Conservation (phyloP, 768 basidiomycete genomes). For the Russula sp. region DNA sequence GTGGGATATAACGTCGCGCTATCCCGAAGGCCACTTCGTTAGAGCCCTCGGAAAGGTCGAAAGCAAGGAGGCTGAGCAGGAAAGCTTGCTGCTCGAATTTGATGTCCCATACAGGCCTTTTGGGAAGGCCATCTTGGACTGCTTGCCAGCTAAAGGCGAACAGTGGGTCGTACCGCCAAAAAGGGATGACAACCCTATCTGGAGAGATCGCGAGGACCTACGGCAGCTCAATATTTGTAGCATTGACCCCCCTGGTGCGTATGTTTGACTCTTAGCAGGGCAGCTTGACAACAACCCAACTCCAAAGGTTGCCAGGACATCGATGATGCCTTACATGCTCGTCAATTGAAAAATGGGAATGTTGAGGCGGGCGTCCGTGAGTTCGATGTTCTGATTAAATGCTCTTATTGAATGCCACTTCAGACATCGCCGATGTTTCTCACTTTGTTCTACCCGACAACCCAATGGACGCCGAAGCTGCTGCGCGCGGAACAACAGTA, state of each 20-base stretch:
- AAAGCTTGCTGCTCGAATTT: conserved; percentile 87
- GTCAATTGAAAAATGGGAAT: conserved; percentile 81
- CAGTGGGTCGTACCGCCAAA: conserved; percentile 89
- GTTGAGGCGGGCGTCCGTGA: conserved; percentile 96
- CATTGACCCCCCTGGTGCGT: conserved; percentile 88
- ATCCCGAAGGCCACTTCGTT: conserved; percentile 97
- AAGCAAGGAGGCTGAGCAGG: conserved; percentile 94
- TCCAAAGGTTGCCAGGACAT: conserved; percentile 89
- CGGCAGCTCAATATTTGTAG: conserved; percentile 85
- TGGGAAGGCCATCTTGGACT: conserved; percentile 89
- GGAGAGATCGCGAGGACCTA: conserved; percentile 86
- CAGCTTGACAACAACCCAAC: conserved; percentile 12
- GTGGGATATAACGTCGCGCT: conserved; percentile 83
- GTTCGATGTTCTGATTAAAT: conserved; percentile 33
- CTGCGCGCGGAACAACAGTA: conserved; percentile 93
- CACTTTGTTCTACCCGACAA: conserved; percentile 92
- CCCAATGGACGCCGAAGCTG: conserved; percentile 94
- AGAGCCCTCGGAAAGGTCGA: conserved; percentile 86
- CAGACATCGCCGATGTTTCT: conserved; percentile 98
- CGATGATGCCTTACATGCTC: conserved; percentile 94
- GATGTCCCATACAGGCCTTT: conserved; percentile 96
- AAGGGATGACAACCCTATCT: conserved; percentile 42
- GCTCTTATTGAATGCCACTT: not conserved
- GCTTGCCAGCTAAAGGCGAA: conserved; percentile 85
- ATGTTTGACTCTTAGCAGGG: not conserved